These are phyloP conservation scores for Solanum sparsipilum DNA, from an alignment of 257 asterid genomes.

Conservation along the genomic window DNA sequence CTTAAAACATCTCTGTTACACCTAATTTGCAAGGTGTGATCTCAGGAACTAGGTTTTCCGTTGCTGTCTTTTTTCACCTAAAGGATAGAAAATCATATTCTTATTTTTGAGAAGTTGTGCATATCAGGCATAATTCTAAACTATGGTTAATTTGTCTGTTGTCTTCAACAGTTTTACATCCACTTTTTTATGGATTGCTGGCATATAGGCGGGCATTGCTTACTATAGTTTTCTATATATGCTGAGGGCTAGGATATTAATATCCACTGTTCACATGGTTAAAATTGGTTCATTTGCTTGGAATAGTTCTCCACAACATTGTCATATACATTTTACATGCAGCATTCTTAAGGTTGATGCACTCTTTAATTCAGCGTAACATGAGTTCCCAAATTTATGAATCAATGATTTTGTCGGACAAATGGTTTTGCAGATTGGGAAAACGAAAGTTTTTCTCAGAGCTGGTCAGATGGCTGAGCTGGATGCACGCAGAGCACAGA, in stretches of 20 bases:
- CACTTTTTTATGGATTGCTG: neutral
- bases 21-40: neutral
- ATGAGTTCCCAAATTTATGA: neutral
- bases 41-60: neutral
- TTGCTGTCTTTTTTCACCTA: neutral
- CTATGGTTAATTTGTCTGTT: neutral
- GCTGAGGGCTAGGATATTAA: neutral
- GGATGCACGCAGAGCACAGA: constrained; percentile 86
- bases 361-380: neutral
- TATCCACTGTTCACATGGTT: neutral
- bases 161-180: neutral
- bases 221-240: neutral
- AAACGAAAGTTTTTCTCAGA: constrained; percentile 84
- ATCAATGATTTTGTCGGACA: neutral
- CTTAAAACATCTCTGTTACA: neutral
- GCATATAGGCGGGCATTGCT: neutral
- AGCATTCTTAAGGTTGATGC: neutral
- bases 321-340: neutral
- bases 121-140: neutral
- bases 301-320: neutral
- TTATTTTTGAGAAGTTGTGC: neutral
- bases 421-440: constrained; percentile 63
- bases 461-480: constrained; percentile 99
- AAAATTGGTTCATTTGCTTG: neutral
- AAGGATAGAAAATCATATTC: neutral